A percentile compares a stretch with the other conserved stretches of the same genome.
Evolutionary conservation across 2,329 filamentous ascomycete genomes (phyloP).

Genomic region (Mycosphaerella sp.): DNA sequence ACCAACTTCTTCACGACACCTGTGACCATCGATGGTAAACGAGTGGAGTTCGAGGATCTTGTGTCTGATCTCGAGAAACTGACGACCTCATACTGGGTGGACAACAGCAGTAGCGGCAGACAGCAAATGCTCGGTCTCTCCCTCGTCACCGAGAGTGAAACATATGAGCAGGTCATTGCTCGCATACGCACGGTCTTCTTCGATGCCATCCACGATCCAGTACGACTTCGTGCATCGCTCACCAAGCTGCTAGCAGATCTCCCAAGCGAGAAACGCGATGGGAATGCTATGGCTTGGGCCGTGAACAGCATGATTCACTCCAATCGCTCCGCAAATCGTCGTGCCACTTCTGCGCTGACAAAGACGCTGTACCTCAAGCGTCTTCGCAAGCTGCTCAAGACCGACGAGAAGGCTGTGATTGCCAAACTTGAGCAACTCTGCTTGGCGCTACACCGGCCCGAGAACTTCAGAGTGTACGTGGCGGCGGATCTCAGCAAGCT

Average conservation of each 20-base stretch:
- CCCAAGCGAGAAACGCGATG: slow-evolving; percentile 84
- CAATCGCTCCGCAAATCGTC: slow-evolving; percentile 66
- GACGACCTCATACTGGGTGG: slow-evolving; percentile 76
- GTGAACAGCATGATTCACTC: slow-evolving; percentile 73
- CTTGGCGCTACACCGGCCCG: slow-evolving; percentile 67
- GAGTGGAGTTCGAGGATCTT: slow-evolving; percentile 82
- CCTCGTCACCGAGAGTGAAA: slow-evolving; percentile 81
- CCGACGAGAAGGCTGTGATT: slow-evolving; percentile 69
- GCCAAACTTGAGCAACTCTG: slow-evolving; percentile 72
- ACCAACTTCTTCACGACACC: slow-evolving; percentile 95
- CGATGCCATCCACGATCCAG: slow-evolving; percentile 79
- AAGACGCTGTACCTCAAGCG: slow-evolving; percentile 82
- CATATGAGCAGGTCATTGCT: slow-evolving; percentile 72
- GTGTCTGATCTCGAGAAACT: slow-evolving; percentile 87
- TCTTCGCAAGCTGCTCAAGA: slow-evolving; percentile 71
- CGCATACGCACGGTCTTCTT: slow-evolving; percentile 86
- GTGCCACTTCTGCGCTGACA: slow-evolving; percentile 75
- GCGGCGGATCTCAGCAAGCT: slow-evolving; percentile 75
- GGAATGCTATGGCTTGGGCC: slow-evolving; percentile 57
- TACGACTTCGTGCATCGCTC: slow-evolving; percentile 54
- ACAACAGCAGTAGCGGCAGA: slow-evolving; percentile 62
- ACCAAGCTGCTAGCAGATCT: slow-evolving; percentile 85
- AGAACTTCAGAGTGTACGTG: slow-evolving; percentile 80
- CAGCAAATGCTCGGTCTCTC: slow-evolving; percentile 74
- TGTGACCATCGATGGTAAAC: slow-evolving; percentile 67